Evolutionary conservation across 2,329 filamentous ascomycete species (phyloP).

Genomic region (Orbilia oligospora): DNA sequence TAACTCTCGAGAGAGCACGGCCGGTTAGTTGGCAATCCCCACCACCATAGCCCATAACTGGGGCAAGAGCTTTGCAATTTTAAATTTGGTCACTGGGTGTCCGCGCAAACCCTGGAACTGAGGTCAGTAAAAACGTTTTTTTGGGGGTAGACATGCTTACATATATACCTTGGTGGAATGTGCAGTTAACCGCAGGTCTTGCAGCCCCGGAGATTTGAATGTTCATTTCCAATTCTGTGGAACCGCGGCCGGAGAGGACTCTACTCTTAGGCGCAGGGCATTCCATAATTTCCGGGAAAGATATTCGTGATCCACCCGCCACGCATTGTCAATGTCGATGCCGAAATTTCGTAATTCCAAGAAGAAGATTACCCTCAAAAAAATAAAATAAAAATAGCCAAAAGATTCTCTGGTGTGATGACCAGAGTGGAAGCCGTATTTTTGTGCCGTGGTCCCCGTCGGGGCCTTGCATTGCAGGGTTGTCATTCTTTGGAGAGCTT

Average conservation of each 20-base stretch:
- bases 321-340: slow-evolving; percentile 17
- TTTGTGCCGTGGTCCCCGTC: slow-evolving; percentile 37
- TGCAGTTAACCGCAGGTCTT: slow-evolving; percentile 27
- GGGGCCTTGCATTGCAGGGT: slow-evolving; percentile 21
- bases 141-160: slow-evolving; percentile 18
- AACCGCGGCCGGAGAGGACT: slow-evolving; percentile 38
- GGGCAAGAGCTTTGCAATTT: slow-evolving; percentile 26
- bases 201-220: slow-evolving; percentile 55
- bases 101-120: slow-evolving; percentile 27
- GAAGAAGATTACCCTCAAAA: not conserved
- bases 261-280: slow-evolving; percentile 22
- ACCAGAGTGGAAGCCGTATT: slow-evolving; percentile 23
- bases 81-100: slow-evolving; percentile 33
- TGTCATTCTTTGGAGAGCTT: slow-evolving; percentile 30
- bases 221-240: slow-evolving; percentile 52
- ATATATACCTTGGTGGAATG: not conserved
- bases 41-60: slow-evolving; percentile 28
- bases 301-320: slow-evolving; percentile 23
- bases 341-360: slow-evolving; percentile 24
- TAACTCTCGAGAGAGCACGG: slow-evolving; percentile 35
- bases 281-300: slow-evolving; percentile 50
- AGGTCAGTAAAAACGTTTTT: slow-evolving; percentile 23
- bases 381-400: slow-evolving; percentile 5
- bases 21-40: slow-evolving; percentile 31
- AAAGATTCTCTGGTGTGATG: not conserved